Percentiles rank a stretch among this genome's conserved stretches.
Conservation (phyloP, 176 grass and related monocot species). For the Juncus inflexus region DNA sequence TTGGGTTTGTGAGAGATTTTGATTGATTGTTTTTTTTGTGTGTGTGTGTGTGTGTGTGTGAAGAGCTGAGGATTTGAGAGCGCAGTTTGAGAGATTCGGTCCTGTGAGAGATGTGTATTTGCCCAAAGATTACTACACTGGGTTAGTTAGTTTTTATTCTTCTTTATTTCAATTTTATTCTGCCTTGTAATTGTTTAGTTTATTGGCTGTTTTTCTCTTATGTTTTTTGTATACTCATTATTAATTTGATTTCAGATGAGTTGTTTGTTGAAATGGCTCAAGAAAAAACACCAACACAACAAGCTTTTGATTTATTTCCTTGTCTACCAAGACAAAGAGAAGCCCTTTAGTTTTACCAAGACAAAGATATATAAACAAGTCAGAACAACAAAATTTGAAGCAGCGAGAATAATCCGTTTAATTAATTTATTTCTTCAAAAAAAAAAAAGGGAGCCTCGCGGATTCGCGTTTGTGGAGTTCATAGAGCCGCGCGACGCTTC, state of each 20-base stretch:
- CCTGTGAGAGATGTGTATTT: conserved; percentile 90
- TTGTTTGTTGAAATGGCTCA: no score
- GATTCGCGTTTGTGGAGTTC: conserved; percentile 94
- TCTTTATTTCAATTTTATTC: not conserved
- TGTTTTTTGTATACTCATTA: no score
- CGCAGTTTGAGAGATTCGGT: conserved; percentile 89
- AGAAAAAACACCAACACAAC: no score
- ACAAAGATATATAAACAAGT: conserved; percentile 4
- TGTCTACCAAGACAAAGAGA: no score
- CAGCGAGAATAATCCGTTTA: not conserved
- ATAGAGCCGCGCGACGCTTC: conserved; percentile 81
- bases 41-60: conserved; percentile 11
- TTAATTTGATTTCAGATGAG: no score
- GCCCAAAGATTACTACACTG: conserved; percentile 80
- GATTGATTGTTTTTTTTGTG: not conserved
- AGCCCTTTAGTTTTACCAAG: no score
- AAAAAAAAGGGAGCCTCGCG: conserved; percentile 58
- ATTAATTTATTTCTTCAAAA: no score
- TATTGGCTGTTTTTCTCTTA: no score
- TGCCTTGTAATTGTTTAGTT: not conserved
- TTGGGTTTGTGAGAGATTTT: not conserved
- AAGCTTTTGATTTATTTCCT: conserved; percentile 25
- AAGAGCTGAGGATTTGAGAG: conserved; percentile 70
- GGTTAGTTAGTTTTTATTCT: conserved; percentile 42
- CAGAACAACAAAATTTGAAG: conserved; percentile 57